phyloP scores from a whole-genome alignment of 73 alveolate species.

The Breviolum minutum region DNA sequence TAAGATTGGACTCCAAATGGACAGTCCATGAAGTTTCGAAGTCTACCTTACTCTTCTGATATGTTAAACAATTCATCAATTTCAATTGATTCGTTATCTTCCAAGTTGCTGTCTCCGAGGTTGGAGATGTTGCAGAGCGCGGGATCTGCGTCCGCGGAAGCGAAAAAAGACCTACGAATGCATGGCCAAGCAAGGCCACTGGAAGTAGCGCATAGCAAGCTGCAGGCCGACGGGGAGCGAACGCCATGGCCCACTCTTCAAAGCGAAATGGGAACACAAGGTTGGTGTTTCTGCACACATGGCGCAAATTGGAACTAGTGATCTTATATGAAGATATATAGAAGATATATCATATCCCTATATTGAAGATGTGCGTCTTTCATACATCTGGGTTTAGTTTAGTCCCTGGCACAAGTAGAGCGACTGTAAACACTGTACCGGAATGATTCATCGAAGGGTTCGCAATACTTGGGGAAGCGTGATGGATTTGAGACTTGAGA shows the following conservation, averaged over 20 bases:
- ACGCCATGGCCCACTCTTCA: background rate
- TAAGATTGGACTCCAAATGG: too few species aligned
- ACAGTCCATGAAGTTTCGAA: too few species aligned
- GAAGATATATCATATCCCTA: background rate
- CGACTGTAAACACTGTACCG: too few species aligned
- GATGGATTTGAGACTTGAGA: too few species aligned
- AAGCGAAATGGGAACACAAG: too few species aligned
- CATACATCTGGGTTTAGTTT: background rate
- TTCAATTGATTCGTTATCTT: background rate
- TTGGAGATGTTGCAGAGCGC: conserved; percentile 33
- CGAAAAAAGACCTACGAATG: background rate
- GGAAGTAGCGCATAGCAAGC: background rate
- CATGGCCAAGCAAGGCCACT: background rate
- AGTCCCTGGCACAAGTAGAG: too few species aligned
- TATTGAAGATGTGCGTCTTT: background rate
- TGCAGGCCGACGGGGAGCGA: background rate
- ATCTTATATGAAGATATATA: too few species aligned
- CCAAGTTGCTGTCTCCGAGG: conserved; percentile 9
- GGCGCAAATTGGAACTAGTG: too few species aligned
- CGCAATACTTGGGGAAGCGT: too few species aligned
- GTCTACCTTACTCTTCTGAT: too few species aligned
- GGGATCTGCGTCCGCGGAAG: conserved; percentile 17
- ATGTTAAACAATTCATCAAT: background rate
- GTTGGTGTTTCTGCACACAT: too few species aligned
- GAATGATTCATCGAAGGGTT: too few species aligned